These are phyloP conservation scores for Scedosporium apiospermum DNA, from an alignment of 2,329 filamentous ascomycete species.

Conservation along the genomic window DNA sequence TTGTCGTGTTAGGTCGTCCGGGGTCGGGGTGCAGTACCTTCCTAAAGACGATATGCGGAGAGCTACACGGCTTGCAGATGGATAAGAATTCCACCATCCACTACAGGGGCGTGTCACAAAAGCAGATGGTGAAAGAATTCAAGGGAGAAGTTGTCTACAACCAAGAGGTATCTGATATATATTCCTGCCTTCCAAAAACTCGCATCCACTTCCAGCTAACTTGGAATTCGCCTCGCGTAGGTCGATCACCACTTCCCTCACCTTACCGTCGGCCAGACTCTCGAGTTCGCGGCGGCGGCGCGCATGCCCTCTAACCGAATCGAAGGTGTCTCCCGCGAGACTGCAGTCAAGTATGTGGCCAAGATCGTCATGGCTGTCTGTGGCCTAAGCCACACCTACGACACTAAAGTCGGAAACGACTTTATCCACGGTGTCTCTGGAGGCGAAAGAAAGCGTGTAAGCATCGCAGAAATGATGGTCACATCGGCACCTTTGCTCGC, in stretches of 20 bases:
- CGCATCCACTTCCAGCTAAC: too few relatives aligned
- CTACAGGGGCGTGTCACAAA: slow-evolving; percentile 51
- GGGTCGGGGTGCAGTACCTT: slow-evolving; percentile 56
- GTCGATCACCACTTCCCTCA: slow-evolving; percentile 67
- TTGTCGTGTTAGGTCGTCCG: slow-evolving; percentile 60
- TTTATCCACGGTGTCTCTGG: slow-evolving; percentile 63
- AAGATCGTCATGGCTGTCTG: slow-evolving; percentile 62
- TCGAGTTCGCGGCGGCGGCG: slow-evolving; percentile 62
- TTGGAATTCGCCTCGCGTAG: background rate
- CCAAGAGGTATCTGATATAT: slow-evolving; percentile 43
- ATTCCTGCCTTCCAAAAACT: background rate
- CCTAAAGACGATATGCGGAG: slow-evolving; percentile 51
- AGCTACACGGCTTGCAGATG: slow-evolving; percentile 47
- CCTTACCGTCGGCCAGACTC: slow-evolving; percentile 65
- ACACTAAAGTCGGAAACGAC: slow-evolving; percentile 68
- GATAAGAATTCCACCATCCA: slow-evolving; percentile 42
- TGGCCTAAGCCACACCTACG: slow-evolving; percentile 60
- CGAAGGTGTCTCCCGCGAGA: slow-evolving; percentile 48
- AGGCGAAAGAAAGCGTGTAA: slow-evolving; percentile 70
- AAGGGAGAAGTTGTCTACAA: slow-evolving; percentile 64
- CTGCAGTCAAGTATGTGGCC: slow-evolving; percentile 53
- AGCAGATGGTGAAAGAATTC: slow-evolving; percentile 48
- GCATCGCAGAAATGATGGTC: slow-evolving; percentile 68
- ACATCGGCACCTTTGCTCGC: slow-evolving; percentile 44
- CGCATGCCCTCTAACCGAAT: slow-evolving; percentile 58